Conservation (phyloP, 2,329 filamentous ascomycete species). For the Ophiosphaerella narmari region DNA sequence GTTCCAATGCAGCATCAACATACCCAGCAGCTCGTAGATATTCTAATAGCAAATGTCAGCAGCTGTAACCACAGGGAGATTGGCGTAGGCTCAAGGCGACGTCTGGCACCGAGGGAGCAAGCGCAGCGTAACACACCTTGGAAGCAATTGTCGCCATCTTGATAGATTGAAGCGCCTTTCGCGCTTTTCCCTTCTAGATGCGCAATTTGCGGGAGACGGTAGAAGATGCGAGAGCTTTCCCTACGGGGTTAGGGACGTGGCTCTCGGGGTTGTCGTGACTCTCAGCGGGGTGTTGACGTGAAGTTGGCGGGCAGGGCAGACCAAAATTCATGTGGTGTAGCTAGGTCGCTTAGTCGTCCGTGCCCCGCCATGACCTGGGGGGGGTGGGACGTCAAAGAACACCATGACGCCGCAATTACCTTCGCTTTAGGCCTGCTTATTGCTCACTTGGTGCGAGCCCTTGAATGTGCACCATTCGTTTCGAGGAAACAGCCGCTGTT, state of each 20-base stretch:
- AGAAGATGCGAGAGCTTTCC: conserved; percentile 45
- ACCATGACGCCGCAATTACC: conserved; percentile 17
- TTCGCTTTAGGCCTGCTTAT: not conserved
- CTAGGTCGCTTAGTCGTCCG: conserved; percentile 36
- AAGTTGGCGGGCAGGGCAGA: conserved; percentile 22
- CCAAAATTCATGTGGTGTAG: conserved; percentile 29
- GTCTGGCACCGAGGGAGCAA: not conserved
- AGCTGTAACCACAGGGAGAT: conserved; percentile 9
- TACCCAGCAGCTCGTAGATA: conserved; percentile 98
- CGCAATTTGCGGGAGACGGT: conserved; percentile 45
- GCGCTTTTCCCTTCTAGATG: conserved; percentile 50
- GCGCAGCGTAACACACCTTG: conserved; percentile 43
- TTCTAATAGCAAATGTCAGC: conserved; percentile 65
- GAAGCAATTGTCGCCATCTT: conserved; percentile 50
- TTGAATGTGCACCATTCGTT: too few relatives aligned
- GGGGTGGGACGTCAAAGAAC: conserved; percentile 11
- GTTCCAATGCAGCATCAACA: conserved; percentile 18
- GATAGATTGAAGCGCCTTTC: conserved; percentile 50
- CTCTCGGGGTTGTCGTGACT: conserved; percentile 40
- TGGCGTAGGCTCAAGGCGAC: conserved; percentile 10
- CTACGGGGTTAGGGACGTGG: conserved; percentile 44
- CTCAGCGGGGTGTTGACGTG: conserved; percentile 37
- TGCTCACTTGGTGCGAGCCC: too few relatives aligned
- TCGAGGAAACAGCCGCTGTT: too few relatives aligned
- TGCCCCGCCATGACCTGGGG: conserved; percentile 9